A percentile compares a stretch with the other conserved stretches of the same genome.
These are phyloP conservation scores for Trichoderma lentiforme DNA, from an alignment of 2,329 filamentous ascomycete genomes.

Conservation along the genomic window DNA sequence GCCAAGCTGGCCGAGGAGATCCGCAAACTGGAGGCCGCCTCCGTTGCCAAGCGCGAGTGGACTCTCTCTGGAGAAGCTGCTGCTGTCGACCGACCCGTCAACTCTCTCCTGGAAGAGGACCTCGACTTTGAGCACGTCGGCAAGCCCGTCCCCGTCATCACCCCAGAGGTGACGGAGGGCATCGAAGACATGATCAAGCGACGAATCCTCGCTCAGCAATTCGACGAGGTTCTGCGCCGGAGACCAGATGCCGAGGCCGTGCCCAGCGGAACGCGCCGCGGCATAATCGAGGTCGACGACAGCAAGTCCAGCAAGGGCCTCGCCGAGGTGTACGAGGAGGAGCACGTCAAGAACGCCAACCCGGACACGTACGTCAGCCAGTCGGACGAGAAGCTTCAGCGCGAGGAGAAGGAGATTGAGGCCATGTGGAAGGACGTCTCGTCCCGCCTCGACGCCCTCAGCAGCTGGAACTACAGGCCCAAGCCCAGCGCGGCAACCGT, in stretches of 20 bases:
- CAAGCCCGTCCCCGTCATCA: constrained; percentile 92
- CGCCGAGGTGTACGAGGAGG: constrained; percentile 91
- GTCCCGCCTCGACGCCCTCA: constrained; percentile 80
- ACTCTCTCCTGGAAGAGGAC: constrained; percentile 91
- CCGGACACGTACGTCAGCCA: constrained; percentile 76
- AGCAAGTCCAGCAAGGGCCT: constrained; percentile 82
- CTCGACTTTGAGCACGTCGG: constrained; percentile 93
- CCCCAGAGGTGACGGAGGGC: constrained; percentile 81
- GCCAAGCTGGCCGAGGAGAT: constrained; percentile 88
- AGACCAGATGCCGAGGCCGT: constrained; percentile 70
- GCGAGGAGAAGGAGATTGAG: constrained; percentile 80
- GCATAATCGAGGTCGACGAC: constrained; percentile 79
- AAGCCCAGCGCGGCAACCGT: constrained; percentile 78
- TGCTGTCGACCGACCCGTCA: constrained; percentile 76
- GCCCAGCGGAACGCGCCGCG: constrained; percentile 60
- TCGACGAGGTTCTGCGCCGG: constrained; percentile 84
- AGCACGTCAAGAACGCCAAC: constrained; percentile 75
- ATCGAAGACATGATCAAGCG: constrained; percentile 95
- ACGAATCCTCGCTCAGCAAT: constrained; percentile 83
- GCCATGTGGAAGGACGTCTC: constrained; percentile 78
- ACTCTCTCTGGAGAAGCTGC: constrained; percentile 83
- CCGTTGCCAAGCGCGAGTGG: constrained; percentile 89
- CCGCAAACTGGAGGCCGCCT: constrained; percentile 81
- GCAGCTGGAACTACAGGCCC: constrained; percentile 93
- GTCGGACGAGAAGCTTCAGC: constrained; percentile 75